phyloP scores from a whole-genome alignment of 1,139 yeast species.

The Yamadazyma mexicana region DNA sequence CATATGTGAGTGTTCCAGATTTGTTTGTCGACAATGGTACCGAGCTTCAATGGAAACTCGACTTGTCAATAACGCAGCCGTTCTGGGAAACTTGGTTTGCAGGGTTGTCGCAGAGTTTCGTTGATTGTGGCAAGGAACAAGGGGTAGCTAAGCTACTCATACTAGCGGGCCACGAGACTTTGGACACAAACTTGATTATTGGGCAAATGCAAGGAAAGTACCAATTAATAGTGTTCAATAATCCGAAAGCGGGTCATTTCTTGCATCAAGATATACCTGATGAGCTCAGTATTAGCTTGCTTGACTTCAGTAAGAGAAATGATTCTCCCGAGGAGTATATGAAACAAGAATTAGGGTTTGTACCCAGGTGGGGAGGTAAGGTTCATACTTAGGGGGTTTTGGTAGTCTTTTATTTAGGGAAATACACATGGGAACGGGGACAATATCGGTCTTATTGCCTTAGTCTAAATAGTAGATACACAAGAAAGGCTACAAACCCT shows the following conservation, averaged over 20 bases:
- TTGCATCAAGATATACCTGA: slow-evolving; percentile 86
- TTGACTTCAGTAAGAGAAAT: slow-evolving; percentile 50
- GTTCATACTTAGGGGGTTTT: slow-evolving; percentile 23
- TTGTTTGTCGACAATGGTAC: slow-evolving; percentile 31
- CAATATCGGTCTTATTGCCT: too few relatives aligned
- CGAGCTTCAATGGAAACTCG: slow-evolving; percentile 57
- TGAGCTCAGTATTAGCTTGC: slow-evolving; percentile 58
- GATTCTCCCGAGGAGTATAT: slow-evolving; percentile 38
- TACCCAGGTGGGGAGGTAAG: slow-evolving; percentile 55
- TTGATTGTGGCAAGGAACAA: slow-evolving; percentile 25
- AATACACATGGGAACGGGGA: slow-evolving; percentile 1
- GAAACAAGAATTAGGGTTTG: slow-evolving; percentile 40
- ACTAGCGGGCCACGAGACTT: slow-evolving; percentile 86
- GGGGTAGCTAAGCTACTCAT: slow-evolving; percentile 67
- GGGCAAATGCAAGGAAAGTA: slow-evolving; percentile 98
- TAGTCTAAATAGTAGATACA: too few relatives aligned
- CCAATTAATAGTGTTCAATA: slow-evolving; percentile 78
- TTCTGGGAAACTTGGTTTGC: slow-evolving; percentile 85
- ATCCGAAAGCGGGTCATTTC: slow-evolving; percentile 76
- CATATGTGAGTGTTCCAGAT: slow-evolving; percentile 75
- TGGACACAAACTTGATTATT: slow-evolving; percentile 80
- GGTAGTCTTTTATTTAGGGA: not conserved
- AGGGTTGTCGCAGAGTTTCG: slow-evolving; percentile 66
- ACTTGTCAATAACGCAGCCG: slow-evolving; percentile 57
- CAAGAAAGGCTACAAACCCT: too few relatives aligned